These are phyloP conservation scores for Leersia perrieri DNA, from an alignment of 176 grass and related monocot species.

Conservation along the genomic window DNA sequence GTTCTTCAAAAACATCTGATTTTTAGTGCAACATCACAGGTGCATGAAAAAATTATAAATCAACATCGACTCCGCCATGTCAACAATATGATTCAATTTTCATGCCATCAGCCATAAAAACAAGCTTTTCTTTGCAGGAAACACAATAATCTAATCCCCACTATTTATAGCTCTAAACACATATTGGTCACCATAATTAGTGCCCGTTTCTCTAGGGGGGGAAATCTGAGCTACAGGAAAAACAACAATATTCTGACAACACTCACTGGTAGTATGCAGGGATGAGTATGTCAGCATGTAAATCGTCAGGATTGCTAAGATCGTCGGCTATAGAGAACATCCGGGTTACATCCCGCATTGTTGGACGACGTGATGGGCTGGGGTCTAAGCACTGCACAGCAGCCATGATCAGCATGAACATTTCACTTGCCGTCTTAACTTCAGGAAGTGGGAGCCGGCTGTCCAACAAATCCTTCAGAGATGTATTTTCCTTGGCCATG, in stretches of 20 bases:
- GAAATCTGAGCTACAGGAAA: background rate
- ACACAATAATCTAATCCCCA: too few species aligned
- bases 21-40: too few species aligned
- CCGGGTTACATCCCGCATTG: background rate
- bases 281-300: background rate
- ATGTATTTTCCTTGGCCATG: background rate
- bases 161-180: too few species aligned
- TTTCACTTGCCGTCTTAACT: background rate
- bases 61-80: too few species aligned
- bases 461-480: conserved; percentile 22
- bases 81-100: too few species aligned
- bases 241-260: background rate
- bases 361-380: background rate
- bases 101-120: too few species aligned
- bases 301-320: background rate
- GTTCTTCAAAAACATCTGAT: too few species aligned
- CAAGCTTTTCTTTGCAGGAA: too few species aligned
- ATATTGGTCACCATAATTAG: too few species aligned
- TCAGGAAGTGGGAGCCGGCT: conserved; percentile 13
- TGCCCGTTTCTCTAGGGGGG: background rate
- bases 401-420: background rate
- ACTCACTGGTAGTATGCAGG: background rate
- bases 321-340: background rate
- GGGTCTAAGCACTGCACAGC: background rate
- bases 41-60: too few species aligned